phyloP scores from a whole-genome alignment of 345 rosid species.

The Laguncularia racemosa region DNA sequence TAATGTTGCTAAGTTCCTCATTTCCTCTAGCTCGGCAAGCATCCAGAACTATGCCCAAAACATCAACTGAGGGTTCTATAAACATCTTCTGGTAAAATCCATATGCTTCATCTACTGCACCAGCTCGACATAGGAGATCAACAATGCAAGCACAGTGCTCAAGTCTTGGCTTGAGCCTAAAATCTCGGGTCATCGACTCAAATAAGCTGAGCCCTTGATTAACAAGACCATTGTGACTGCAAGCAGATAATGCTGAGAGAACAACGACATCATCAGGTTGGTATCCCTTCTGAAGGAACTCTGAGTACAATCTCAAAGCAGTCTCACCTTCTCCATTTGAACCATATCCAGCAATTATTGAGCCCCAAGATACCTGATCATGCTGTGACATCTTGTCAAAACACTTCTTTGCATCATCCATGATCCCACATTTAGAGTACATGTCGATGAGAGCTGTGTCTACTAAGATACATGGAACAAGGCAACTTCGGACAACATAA shows the following conservation, averaged over 20 bases:
- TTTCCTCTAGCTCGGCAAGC: slow-evolving; percentile 36
- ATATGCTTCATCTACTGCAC: slow-evolving; percentile 48
- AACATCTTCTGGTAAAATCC: slow-evolving; percentile 39
- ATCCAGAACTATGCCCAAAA: slow-evolving; percentile 46
- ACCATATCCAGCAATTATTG: slow-evolving; percentile 70
- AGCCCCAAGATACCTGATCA: slow-evolving; percentile 61
- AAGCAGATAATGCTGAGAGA: slow-evolving; percentile 64
- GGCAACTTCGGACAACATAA: slow-evolving; percentile 38
- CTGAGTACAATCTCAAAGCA: slow-evolving; percentile 46
- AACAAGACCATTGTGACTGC: slow-evolving; percentile 71
- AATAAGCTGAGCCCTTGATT: slow-evolving; percentile 52
- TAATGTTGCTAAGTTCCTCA: slow-evolving; percentile 24
- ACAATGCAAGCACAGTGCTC: slow-evolving; percentile 53
- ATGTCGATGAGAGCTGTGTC: slow-evolving; percentile 67
- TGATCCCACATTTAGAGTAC: slow-evolving; percentile 72
- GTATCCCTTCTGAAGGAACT: slow-evolving; percentile 48
- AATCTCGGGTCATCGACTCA: slow-evolving; percentile 39
- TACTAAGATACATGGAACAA: slow-evolving; percentile 36
- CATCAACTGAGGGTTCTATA: slow-evolving; percentile 26
- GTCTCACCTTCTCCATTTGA: slow-evolving; percentile 67
- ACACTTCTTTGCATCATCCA: slow-evolving; percentile 56
- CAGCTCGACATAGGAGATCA: slow-evolving; percentile 57
- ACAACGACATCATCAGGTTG: slow-evolving; percentile 60
- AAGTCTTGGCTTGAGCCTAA: slow-evolving; percentile 36
- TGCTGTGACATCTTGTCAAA: slow-evolving; percentile 35